A percentile compares a stretch with the other conserved stretches of the same genome.
These are phyloP conservation scores for Penicillium sp. DNA, from an alignment of 2,329 filamentous ascomycete genomes.

Conservation along the genomic window DNA sequence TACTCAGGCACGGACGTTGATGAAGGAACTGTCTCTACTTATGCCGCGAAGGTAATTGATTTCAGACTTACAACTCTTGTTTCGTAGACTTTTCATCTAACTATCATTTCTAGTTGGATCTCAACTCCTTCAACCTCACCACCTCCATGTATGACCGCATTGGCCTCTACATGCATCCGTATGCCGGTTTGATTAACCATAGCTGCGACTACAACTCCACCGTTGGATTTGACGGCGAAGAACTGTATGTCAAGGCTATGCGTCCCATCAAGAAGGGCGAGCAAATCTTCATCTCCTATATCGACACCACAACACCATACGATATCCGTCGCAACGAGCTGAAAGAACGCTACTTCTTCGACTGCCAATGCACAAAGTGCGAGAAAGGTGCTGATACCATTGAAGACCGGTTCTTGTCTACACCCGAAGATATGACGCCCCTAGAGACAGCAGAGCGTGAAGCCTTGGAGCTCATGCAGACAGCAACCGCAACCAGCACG, in stretches of 20 bases:
- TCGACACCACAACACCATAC: constrained; percentile 56
- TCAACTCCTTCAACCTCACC: constrained; percentile 59
- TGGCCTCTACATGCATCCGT: constrained; percentile 58
- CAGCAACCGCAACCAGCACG: constrained; percentile 13
- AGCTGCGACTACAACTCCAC: constrained; percentile 61
- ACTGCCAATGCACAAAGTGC: constrained; percentile 56
- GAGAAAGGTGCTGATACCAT: constrained; percentile 17
- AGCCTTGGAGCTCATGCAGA: constrained; percentile 27
- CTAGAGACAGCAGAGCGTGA: constrained; percentile 21
- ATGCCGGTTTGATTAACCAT: constrained; percentile 58
- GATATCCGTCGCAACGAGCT: constrained; percentile 54
- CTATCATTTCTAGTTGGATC: constrained; percentile 45
- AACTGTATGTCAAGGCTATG: constrained; percentile 52
- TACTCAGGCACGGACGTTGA: constrained; percentile 50
- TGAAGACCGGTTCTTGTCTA: constrained; percentile 19
- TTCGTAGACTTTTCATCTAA: neutral
- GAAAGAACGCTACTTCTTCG: constrained; percentile 56
- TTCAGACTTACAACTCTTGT: neutral
- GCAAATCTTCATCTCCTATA: constrained; percentile 62
- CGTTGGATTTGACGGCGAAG: constrained; percentile 56
- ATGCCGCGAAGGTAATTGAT: constrained; percentile 47
- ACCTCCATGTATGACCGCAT: constrained; percentile 56
- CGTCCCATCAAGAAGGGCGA: constrained; percentile 53
- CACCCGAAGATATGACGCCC: constrained; percentile 10
- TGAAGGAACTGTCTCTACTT: constrained; percentile 43